Evolutionary conservation across 768 basidiomycete species (phyloP), one percentile per base, ranked within the genome.

Genomic region (Royoungia palumana): DNA sequence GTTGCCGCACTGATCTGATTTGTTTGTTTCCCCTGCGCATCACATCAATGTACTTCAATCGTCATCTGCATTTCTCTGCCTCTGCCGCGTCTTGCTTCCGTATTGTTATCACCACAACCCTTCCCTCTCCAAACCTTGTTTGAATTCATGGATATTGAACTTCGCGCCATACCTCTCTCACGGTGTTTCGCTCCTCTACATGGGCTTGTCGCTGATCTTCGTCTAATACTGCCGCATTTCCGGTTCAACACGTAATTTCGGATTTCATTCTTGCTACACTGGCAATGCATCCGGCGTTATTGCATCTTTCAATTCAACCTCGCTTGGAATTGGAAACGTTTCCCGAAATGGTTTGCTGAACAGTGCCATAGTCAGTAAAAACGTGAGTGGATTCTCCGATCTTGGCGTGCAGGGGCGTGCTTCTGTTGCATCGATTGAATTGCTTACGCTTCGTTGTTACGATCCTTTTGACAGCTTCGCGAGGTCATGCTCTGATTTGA

Each of bases 311-410:
- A 35, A 41, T n/a, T 35, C 44, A 32, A 32, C 35, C 41, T 5
- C 58, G 32, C 46, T 37, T 42, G 37, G 39, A 43, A 32, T 41
- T 47, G 55, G 50, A 48, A 62, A 51, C 51, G 20, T 13, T n/a
- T 13, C 41, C 50, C 47, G 27, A 8, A 50, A 41, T 35, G 50
- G 50, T 37, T 39, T 19, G 30, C 30, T 32, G 30, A 49, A 57
- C 64, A 85, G 84, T 65, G 72, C 82, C 47, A 78, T 85, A 55
- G 78, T 86, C 58, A 84, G 78, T 75, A 82, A 77, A 59, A 85
- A 84, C 53, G 84, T 86, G 70, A 73, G 84, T 83, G 21, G 28
- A 44, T 47, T 40, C 42, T 30, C 45, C 46, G 51, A 41, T 7
- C n/a, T 41, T 16, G 32, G 30, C 34, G 49, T 47, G 14, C 17